Percentiles rank a stretch among this genome's conserved stretches.
Conservation (phyloP, 1,139 yeast species). For the Suhomyces kunorum region DNA sequence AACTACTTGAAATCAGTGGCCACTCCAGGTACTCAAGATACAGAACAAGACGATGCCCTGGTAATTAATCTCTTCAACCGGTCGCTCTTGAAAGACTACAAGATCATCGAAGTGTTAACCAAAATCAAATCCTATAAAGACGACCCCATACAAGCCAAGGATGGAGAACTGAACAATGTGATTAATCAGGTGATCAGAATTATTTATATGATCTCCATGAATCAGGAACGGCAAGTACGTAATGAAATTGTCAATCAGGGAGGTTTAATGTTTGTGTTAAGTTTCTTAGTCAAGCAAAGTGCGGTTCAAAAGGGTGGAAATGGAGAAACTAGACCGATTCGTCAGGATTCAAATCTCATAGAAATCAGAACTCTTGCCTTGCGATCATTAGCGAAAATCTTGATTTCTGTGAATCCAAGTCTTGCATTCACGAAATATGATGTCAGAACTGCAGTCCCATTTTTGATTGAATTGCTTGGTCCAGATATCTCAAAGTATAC, state of each 20-base stretch:
- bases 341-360: conserved; percentile 13
- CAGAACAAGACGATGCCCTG: conserved; percentile 24
- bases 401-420: conserved; percentile 44
- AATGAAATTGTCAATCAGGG: conserved; percentile 51
- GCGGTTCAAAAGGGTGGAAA: conserved; percentile 18
- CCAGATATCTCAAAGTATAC: conserved; percentile 29
- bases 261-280: conserved; percentile 38
- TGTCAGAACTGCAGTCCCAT: conserved; percentile 45
- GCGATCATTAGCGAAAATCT: conserved; percentile 44
- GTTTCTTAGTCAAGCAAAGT: conserved; percentile 39
- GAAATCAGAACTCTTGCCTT: conserved; percentile 32
- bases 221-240: conserved; percentile 29
- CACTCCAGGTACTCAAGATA: conserved; percentile 27
- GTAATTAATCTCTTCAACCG: conserved; percentile 35
- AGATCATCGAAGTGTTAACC: conserved; percentile 29
- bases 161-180: conserved; percentile 12
- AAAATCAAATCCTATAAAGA: conserved; percentile 25
- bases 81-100: conserved; percentile 28
- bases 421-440: conserved; percentile 45
- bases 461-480: conserved; percentile 49
- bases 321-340: conserved; percentile 26
- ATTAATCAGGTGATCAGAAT: conserved; percentile 25
- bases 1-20: conserved; percentile 39
- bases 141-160: conserved; percentile 8
- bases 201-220: conserved; percentile 29